These are phyloP conservation scores for Neobulgaria alba DNA, from an alignment of 2,329 filamentous ascomycete species.

Conservation along the genomic window DNA sequence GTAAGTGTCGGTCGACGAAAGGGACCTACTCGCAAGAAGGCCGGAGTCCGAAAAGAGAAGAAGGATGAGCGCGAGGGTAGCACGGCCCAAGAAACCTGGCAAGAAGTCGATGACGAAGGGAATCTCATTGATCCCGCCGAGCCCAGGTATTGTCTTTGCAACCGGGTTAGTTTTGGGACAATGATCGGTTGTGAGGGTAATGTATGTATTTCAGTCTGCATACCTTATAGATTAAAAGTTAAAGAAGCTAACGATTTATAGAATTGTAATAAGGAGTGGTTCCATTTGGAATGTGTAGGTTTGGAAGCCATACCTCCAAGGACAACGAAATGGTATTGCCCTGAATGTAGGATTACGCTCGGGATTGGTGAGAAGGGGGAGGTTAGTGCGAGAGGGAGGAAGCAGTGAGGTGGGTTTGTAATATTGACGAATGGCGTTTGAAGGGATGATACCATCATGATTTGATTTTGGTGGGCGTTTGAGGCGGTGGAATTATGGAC, in stretches of 20 bases:
- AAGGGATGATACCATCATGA: no score
- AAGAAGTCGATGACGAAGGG: conserved; percentile 59
- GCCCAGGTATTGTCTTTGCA: conserved; percentile 68
- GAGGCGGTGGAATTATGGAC: no score
- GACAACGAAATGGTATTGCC: conserved; percentile 79
- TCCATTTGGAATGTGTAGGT: conserved; percentile 70
- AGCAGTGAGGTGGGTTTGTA: no score
- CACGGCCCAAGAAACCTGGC: conserved; percentile 39
- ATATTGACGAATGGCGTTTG: no score
- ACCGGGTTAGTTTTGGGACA: conserved; percentile 69
- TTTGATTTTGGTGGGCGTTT: no score
- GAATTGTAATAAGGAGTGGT: conserved; percentile 78
- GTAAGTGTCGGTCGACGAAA: conserved; percentile 65
- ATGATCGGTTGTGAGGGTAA: conserved; percentile 81
- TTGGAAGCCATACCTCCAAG: conserved; percentile 59
- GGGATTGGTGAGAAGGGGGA: conserved; percentile 57
- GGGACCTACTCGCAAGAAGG: conserved; percentile 59
- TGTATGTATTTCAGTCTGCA: conserved; percentile 60
- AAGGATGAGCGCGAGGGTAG: conserved; percentile 33
- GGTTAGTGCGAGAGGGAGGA: conserved; percentile 36
- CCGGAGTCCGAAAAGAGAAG: conserved; percentile 36
- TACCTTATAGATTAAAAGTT: no score
- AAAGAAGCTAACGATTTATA: no score
- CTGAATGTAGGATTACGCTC: conserved; percentile 57
- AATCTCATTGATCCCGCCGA: conserved; percentile 68